Conservation (phyloP, 2,329 filamentous ascomycete genomes). For the Fusarium odoratissimum region DNA sequence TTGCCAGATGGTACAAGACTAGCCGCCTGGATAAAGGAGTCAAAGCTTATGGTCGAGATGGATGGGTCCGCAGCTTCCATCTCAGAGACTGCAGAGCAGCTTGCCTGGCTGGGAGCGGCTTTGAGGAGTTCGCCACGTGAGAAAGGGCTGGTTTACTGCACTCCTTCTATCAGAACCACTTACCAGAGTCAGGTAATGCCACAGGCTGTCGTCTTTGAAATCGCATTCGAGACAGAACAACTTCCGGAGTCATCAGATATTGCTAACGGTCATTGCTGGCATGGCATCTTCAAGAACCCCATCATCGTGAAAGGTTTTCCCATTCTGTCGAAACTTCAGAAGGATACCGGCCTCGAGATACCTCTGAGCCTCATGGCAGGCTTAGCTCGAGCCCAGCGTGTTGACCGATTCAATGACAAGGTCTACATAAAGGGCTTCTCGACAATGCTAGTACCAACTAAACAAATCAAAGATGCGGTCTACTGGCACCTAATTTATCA, state of each 20-base stretch:
- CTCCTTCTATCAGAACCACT: accelerated
- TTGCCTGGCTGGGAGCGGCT: not conserved
- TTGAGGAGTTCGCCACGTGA: not conserved
- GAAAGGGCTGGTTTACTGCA: accelerated
- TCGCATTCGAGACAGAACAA: not conserved
- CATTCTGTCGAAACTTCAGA: not conserved
- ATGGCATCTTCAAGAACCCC: not conserved
- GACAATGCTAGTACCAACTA: not conserved
- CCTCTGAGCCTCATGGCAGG: not conserved
- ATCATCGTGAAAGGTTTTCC: not conserved
- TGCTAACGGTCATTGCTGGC: not conserved
- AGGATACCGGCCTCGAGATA: not conserved
- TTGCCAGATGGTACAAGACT: not conserved
- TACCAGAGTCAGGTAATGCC: accelerated
- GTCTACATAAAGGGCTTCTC: not conserved
- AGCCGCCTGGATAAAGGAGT: accelerated
- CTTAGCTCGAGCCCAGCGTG: not conserved
- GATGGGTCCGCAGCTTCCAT: not conserved
- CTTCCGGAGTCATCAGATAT: accelerated
- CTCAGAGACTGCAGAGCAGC: not conserved
- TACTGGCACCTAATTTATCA: not conserved
- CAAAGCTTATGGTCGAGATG: not conserved
- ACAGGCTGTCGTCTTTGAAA: not conserved
- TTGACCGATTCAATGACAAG: not conserved
- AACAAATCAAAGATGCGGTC: accelerated